A percentile compares a stretch with the other conserved stretches of the same genome.
phyloP scores from a whole-genome alignment of 2,329 filamentous ascomycete genomes.

The Chaetomiaceae sp. region DNA sequence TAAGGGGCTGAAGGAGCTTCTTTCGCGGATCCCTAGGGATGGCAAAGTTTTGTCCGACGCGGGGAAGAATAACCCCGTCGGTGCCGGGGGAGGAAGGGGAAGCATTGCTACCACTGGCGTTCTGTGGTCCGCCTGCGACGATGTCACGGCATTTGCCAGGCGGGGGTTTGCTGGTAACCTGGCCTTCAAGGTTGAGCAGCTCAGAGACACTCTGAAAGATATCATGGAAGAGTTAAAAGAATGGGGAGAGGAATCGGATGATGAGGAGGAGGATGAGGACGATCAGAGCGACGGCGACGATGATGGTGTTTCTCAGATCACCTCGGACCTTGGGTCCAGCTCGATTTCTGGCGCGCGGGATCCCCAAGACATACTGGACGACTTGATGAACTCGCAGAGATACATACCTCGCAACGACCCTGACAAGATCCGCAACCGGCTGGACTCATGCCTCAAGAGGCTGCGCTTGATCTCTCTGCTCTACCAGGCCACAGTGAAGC shows the following conservation, averaged over 20 bases:
- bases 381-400: constrained; percentile 58
- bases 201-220: constrained; percentile 71
- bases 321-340: constrained; percentile 28
- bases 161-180: constrained; percentile 67
- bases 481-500: constrained; percentile 65
- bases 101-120: constrained; percentile 66
- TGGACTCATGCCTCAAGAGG: constrained; percentile 60
- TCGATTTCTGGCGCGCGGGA: constrained; percentile 41
- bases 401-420: constrained; percentile 61
- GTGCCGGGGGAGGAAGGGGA: constrained; percentile 38
- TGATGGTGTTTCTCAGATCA: constrained; percentile 31
- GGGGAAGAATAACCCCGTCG: constrained; percentile 41
- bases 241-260: constrained; percentile 73
- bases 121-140: constrained; percentile 80
- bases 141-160: constrained; percentile 57
- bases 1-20: constrained; percentile 55
- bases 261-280: constrained; percentile 46
- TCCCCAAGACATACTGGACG: constrained; percentile 58
- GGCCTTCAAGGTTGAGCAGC: constrained; percentile 66
- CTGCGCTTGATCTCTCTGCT: constrained; percentile 63
- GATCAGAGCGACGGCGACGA: constrained; percentile 41
- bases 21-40: constrained; percentile 55
- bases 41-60: constrained; percentile 47
- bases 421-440: constrained; percentile 57
- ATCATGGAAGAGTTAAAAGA: constrained; percentile 81